Evolutionary conservation across 805 yeast genomes (phyloP).

Genomic region (Candida sphagnicola): DNA sequence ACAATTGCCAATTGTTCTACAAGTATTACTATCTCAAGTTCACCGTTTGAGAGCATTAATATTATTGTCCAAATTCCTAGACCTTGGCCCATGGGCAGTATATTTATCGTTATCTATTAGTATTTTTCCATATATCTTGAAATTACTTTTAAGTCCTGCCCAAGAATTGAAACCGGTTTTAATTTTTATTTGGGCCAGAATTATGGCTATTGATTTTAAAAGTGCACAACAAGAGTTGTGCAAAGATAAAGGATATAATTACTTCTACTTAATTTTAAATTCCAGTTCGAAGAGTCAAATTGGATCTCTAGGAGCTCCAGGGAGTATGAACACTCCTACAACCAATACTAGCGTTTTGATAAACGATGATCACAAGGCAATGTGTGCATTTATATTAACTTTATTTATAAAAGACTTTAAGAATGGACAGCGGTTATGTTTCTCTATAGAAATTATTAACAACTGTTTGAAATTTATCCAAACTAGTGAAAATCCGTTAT

Average conservation of each 20-base stretch:
- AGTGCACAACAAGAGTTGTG: constrained; percentile 89
- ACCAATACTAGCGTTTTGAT: constrained; percentile 32
- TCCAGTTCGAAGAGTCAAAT: constrained; percentile 27
- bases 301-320: constrained; percentile 30
- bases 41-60: constrained; percentile 89
- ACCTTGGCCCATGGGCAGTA: constrained; percentile 97
- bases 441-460: constrained; percentile 65
- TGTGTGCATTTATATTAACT: constrained; percentile 88
- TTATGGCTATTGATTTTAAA: constrained; percentile 90
- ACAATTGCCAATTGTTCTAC: constrained; percentile 90
- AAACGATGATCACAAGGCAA: constrained; percentile 85
- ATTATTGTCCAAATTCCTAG: constrained; percentile 78
- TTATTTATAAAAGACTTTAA: constrained; percentile 78
- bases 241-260: constrained; percentile 85
- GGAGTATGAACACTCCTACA: constrained; percentile 17
- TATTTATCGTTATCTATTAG: constrained; percentile 90
- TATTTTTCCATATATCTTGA: constrained; percentile 90
- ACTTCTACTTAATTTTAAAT: constrained; percentile 77
- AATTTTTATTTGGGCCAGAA: constrained; percentile 96
- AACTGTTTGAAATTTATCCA: constrained; percentile 65
- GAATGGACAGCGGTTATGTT: constrained; percentile 76
- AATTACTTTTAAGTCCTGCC: constrained; percentile 89
- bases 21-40: constrained; percentile 88
- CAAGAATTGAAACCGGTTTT: constrained; percentile 91
- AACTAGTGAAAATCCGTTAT: constrained; percentile 73